These are phyloP conservation scores for Wickerhamiella lipophila DNA, from an alignment of 805 yeast genomes.

Conservation along the genomic window DNA sequence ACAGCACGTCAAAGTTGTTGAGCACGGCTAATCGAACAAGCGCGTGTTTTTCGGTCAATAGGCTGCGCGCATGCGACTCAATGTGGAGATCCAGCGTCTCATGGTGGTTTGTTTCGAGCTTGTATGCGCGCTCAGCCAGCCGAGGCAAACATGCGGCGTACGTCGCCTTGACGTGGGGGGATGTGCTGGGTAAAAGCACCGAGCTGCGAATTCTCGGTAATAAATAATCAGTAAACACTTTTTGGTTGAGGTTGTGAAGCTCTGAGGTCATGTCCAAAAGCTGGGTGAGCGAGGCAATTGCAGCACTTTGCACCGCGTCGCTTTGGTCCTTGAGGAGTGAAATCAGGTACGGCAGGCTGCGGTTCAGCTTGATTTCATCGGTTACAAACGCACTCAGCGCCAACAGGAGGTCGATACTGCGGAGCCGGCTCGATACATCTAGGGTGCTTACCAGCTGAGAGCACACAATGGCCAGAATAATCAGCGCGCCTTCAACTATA, in stretches of 20 bases:
- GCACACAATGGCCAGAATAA: conserved; percentile 45
- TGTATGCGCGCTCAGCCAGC: conserved; percentile 51
- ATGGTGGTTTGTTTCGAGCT: conserved; percentile 20
- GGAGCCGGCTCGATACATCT: conserved; percentile 45
- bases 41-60: conserved; percentile 58
- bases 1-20: conserved; percentile 58
- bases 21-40: conserved; percentile 60
- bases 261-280: conserved; percentile 49
- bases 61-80: conserved; percentile 48
- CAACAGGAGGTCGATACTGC: conserved; percentile 63
- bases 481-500: conserved; percentile 35
- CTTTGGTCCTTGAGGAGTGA: conserved; percentile 58
- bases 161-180: conserved; percentile 43
- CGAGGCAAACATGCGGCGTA: conserved; percentile 64
- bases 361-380: conserved; percentile 76
- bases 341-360: conserved; percentile 70
- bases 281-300: conserved; percentile 55
- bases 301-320: conserved; percentile 51
- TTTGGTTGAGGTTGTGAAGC: conserved; percentile 61
- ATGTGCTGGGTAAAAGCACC: conserved; percentile 28
- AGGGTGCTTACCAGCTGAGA: conserved; percentile 50
- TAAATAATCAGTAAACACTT: conserved; percentile 70
- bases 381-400: conserved; percentile 62
- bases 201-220: conserved; percentile 52
- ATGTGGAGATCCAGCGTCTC: conserved; percentile 34